These are phyloP conservation scores for Capsella rubella DNA, from an alignment of 441 rosid genomes.

Conservation along the genomic window DNA sequence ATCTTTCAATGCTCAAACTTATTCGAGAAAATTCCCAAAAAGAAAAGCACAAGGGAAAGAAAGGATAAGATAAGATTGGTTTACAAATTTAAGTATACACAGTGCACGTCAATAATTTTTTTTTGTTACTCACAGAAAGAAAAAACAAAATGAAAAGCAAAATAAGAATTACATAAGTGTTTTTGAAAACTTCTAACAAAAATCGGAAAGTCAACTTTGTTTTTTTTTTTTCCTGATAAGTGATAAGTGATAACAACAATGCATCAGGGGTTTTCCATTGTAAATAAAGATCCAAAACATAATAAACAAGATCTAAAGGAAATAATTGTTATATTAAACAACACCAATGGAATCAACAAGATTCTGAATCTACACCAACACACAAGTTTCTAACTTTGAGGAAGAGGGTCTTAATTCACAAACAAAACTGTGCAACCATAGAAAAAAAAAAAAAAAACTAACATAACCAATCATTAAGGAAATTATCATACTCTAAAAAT, in stretches of 20 bases:
- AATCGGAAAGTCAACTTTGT: constrained; percentile 30
- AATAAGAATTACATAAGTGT: neutral
- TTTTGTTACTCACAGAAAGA: neutral
- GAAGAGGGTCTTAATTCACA: constrained; percentile 26
- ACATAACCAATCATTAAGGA: neutral
- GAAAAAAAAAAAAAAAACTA: neutral
- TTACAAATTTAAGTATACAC: constrained; percentile 10
- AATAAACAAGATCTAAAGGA: constrained; percentile 29
- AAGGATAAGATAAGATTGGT: constrained; percentile 36
- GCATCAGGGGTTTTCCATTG: constrained; percentile 12
- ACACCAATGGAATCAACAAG: constrained; percentile 14
- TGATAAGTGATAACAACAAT: constrained; percentile 28
- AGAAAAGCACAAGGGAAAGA: neutral
- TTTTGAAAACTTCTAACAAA: neutral
- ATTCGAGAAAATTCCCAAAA: neutral
- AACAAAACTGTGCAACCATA: constrained; percentile 19
- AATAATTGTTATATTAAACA: neutral
- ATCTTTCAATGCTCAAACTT: constrained; percentile 30
- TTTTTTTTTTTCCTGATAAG: neutral
- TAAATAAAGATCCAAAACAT: constrained; percentile 30
- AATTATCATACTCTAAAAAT: neutral
- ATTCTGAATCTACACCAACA: constrained; percentile 9
- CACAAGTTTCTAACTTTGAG: constrained; percentile 9
- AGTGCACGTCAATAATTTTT: neutral
- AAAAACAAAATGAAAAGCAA: neutral